Evolutionary conservation across 805 yeast species (phyloP), one percentile per base, ranked within the genome.

Genomic region (Pichia thaimueangensis): DNA sequence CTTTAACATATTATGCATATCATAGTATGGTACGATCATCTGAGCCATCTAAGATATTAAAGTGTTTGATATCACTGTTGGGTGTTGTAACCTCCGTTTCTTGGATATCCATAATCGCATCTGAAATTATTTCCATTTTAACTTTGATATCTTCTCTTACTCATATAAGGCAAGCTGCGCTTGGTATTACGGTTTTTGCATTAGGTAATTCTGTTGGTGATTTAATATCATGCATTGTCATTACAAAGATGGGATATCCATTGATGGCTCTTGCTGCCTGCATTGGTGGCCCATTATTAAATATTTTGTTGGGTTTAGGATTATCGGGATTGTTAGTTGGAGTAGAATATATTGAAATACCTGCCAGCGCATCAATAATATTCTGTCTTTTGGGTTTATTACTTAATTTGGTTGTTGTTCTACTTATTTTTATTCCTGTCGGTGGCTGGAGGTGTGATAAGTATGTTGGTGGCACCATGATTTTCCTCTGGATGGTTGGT

Each of bases 201-300:
- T 64, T 91, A 45, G 97, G 98, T 5, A 93, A 91, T 59, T 89
- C 96, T 1, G 65, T 85, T 6, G 97, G 97, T 6, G 98, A 91
- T 56, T 65, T 89, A 36, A 79, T 89, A 1, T 82, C 96, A 0
- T 87, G 91, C 52, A 59, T 82, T 28, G 82, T 94, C 0, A 76
- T 91, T 21, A 88, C 95, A 0, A 68, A 68, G 44, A 74, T 86
- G 71, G 96, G 95, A 0, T 80, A 77, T 64, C 86, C 95, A 0
- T 71, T 83, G 35, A 84, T 91, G 84, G 97, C 97, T 0, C 68
- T 93, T n/a, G 85, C 93, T 23, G 96, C 97, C 0, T 89, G 97
- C 56, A 83, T 89, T 59, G 97, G 97, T 0, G 87, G 96, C 1
- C 97, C 97, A 0, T 63, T 91, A 44, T 59, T 93, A 32, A 82